These are phyloP conservation scores for Fraxinus latifolia DNA, from an alignment of 305 asterid genomes.

Conservation along the genomic window DNA sequence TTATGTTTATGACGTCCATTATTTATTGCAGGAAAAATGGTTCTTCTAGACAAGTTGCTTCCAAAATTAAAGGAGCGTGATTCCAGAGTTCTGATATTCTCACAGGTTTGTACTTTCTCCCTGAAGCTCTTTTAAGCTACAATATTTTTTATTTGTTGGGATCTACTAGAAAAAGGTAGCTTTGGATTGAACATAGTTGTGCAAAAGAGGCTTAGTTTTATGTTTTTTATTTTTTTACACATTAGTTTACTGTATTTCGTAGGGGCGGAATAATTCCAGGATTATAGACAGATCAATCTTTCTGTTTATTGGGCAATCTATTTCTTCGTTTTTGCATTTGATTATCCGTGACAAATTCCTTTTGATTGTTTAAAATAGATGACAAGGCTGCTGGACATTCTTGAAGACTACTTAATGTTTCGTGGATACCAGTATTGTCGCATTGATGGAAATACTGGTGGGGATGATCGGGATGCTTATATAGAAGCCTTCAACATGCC, in stretches of 20 bases:
- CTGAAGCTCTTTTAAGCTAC: not conserved
- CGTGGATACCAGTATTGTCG: constrained; percentile 89
- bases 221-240: not conserved
- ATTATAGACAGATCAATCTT: not conserved
- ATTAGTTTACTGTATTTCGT: not conserved
- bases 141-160: not conserved
- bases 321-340: not conserved
- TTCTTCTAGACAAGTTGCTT: constrained; percentile 93
- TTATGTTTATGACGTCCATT: not conserved
- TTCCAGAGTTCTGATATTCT: constrained; percentile 92
- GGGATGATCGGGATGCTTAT: constrained; percentile 98
- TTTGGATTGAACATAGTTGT: not conserved
- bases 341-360: constrained; percentile 8
- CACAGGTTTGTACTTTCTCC: constrained; percentile 55
- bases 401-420: constrained; percentile 88
- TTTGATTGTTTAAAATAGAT: constrained; percentile 50
- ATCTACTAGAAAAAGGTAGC: not conserved
- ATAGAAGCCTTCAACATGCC: constrained; percentile 89
- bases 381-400: constrained; percentile 97
- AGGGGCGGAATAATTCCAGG: not conserved
- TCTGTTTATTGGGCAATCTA: not conserved
- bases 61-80: constrained; percentile 96
- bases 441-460: constrained; percentile 98
- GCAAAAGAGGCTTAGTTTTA: not conserved
- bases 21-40: constrained; percentile 82